Evolutionary conservation across 768 basidiomycete species (phyloP), one percentile per base, ranked within the genome.

Genomic region (Lactifluus subvellereus): DNA sequence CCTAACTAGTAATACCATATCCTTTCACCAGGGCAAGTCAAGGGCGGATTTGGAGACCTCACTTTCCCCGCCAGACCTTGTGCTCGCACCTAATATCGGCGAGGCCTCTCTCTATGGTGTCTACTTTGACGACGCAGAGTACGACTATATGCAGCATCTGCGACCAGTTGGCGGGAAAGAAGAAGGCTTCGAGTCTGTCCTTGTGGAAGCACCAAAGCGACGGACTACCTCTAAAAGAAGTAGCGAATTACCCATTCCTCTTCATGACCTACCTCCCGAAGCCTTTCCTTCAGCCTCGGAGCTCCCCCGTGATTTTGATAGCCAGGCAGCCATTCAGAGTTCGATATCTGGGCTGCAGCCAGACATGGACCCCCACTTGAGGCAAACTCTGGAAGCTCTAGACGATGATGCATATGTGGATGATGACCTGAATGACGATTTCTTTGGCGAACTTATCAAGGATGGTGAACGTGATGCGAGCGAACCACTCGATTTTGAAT

Each of bases 81-180:
- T 74, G 16, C 79, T 77, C 43, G 82, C 82, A 57, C 69, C 75
- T 30, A 88, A 87, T 65, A 79, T 88, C 54, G 97, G 96, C 60
- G 91, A 98, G 76, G 97, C 97, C 0, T 78, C 89, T 6, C 72
- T 84, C 9, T 95, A 98, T 73, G 97, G 94, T 4, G 77, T 99
- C 71, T 92, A 92, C 76, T 98, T 84, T 75, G 94, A 98, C 76
- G 95, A 99, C 71, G 88, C 91, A 6, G 83, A 94, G 62, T 99
- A 99, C 77, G 91, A 99, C 75, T 99, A 99, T 78, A 94, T 98
- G 91, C 89, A 95, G 73, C 97, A 99, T 75, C 83, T 99, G 49
- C 87, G 92, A 13, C 69, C 82, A 2, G 84, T 91, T 54, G 92
- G 91, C 4, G 70, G 82, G 13, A 82, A 87, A 61, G 90, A 91